Evolutionary conservation across 805 yeast genomes (phyloP).

Genomic region (Zygoascus flipseniorum): DNA sequence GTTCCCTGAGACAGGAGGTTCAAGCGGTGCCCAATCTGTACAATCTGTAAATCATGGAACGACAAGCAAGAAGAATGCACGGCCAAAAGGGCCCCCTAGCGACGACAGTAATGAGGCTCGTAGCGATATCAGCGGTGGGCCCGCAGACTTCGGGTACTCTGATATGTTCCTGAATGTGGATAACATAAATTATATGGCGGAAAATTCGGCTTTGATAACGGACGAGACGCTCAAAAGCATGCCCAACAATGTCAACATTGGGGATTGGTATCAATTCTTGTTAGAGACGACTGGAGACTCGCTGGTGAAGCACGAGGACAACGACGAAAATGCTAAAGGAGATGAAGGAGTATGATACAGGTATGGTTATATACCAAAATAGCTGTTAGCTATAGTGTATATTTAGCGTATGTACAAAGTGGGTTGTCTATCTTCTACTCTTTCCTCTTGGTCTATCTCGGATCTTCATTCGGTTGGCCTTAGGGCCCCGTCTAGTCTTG

Average conservation of each 20-base stretch:
- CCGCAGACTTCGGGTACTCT: neutral
- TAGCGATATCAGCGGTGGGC: neutral
- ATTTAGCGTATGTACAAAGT: neutral
- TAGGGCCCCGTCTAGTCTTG: conserved; percentile 88
- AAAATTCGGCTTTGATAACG: conserved; percentile 6
- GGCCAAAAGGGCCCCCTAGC: neutral
- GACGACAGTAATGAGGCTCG: neutral
- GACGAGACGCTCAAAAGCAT: conserved; percentile 11
- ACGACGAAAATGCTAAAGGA: neutral
- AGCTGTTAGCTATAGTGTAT: neutral
- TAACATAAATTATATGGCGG: neutral
- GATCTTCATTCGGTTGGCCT: conserved; percentile 74
- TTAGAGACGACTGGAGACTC: conserved; percentile 15
- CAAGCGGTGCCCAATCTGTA: neutral
- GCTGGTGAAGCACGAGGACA: neutral
- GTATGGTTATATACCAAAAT: neutral
- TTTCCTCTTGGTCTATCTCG: conserved; percentile 87
- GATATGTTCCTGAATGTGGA: neutral
- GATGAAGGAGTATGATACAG: neutral
- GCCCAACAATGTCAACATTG: conserved; percentile 29
- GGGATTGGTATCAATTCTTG: conserved; percentile 33
- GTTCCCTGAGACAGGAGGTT: conserved; percentile 33
- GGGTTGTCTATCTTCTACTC: conserved; percentile 16
- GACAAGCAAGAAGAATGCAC: neutral
- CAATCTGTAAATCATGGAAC: neutral